Evolutionary conservation across 1,284 basidiomycete species (phyloP), one percentile per base, ranked within the genome.

Genomic region (Laetiporus sulphureus): DNA sequence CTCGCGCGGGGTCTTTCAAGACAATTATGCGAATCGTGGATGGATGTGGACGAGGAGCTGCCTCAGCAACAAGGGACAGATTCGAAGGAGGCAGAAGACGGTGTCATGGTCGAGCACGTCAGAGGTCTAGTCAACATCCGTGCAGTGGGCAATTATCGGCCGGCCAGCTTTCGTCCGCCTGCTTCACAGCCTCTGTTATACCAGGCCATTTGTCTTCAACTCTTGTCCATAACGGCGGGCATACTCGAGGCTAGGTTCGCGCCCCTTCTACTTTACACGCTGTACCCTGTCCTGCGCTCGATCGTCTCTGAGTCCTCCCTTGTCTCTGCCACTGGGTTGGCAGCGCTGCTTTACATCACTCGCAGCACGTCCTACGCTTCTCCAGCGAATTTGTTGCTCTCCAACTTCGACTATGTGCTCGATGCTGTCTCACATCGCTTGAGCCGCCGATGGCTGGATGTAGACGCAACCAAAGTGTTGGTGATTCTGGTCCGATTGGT

Each of bases 371-470:
- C 86, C 2, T 93, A 91, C 53, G 89, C 91, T 5, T 84, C 85
- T 1, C 76, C 89, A 0, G 77, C 81, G 24, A 91, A 91, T 56
- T 70, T 96, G 23, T 69, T 97, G 4, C 72, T 96, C 22, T 84
- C 91, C 20, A 94, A 96, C 60, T 93, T 94, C 51, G 93, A 97
- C 65, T 96, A 97, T 56, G 84, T 91, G 6, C 76, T 97, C 45
- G 91, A 95, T 53, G 77, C 84, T 10, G 83, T 93, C 7, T 89
- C 88, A 1, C 82, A 88, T 25, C 77, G 84, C 21, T 72, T 96
- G 13, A 82, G 79, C 10, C 77, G 81, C 23, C 67, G 82, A 39
- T 81, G 84, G 67, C 72, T 96, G 4, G 89, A 91, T 49, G 65
- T 83, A 10, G 81, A 86, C 45, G 86, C 87, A 2, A 78, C 83